These are phyloP conservation scores for Scheffersomyces titani DNA, from an alignment of 1,139 yeast species.

Conservation along the genomic window DNA sequence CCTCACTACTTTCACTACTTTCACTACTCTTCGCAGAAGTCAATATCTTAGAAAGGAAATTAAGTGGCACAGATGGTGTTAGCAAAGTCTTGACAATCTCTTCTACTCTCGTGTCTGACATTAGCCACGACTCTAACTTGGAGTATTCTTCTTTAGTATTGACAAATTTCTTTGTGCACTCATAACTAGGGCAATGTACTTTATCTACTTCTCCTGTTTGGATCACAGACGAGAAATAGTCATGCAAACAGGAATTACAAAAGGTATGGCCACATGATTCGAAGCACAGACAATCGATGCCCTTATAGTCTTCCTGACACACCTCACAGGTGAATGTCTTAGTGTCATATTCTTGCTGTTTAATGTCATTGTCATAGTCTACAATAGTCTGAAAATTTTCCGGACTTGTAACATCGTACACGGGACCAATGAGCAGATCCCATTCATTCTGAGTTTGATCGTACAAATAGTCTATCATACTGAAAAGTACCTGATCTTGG, in stretches of 20 bases:
- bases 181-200: constrained; percentile 62
- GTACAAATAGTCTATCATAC: constrained; percentile 46
- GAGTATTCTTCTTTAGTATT: constrained; percentile 20
- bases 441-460: constrained; percentile 20
- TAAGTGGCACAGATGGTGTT: constrained; percentile 35
- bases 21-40: constrained; percentile 2
- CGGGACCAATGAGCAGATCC: neutral
- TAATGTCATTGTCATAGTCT: constrained; percentile 17
- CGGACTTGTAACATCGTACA: constrained; percentile 7
- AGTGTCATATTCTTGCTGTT: constrained; percentile 31
- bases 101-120: constrained; percentile 12
- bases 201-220: constrained; percentile 52
- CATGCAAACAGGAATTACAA: constrained; percentile 52
- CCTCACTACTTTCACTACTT: constrained; percentile 6
- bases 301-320: constrained; percentile 56
- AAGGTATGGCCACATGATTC: constrained; percentile 53
- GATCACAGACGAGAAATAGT: constrained; percentile 49
- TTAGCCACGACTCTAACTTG: constrained; percentile 21
- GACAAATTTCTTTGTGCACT: constrained; percentile 35
- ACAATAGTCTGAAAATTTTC: constrained; percentile 15
- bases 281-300: constrained; percentile 43
- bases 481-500: constrained; percentile 45
- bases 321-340: constrained; percentile 57
- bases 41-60: constrained; percentile 31
- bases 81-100: constrained; percentile 25